These are phyloP conservation scores for Panaeolus cyanescens DNA, from an alignment of 768 basidiomycete genomes.

Conservation along the genomic window DNA sequence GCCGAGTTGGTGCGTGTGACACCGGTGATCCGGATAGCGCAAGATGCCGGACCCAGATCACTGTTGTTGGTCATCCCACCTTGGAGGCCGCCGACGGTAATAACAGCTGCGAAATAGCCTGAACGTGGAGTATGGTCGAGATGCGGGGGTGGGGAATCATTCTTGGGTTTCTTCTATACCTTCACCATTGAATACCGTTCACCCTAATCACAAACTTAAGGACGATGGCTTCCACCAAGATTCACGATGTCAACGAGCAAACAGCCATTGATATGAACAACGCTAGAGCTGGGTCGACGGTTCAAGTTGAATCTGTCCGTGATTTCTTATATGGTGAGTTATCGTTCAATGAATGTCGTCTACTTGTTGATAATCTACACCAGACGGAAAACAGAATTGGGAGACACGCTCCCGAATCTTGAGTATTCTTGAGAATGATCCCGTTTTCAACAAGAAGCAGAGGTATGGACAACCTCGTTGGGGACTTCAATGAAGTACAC, in stretches of 20 bases:
- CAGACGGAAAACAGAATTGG: slow-evolving; percentile 57
- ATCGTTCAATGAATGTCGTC: background rate
- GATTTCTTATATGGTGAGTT: slow-evolving; percentile 53
- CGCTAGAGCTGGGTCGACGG: slow-evolving; percentile 45
- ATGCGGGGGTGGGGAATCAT: background rate
- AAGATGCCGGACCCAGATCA: background rate
- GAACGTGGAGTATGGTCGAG: background rate
- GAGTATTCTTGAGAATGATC: slow-evolving; percentile 50
- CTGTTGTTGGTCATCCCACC: background rate
- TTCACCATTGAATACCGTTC: background rate
- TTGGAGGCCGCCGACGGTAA: background rate
- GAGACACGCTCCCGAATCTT: slow-evolving; percentile 46
- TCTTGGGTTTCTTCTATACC: background rate
- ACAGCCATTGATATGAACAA: slow-evolving; percentile 53
- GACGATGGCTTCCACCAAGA: background rate
- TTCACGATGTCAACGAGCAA: slow-evolving; percentile 43
- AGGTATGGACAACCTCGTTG: slow-evolving; percentile 36
- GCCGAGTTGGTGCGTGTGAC: background rate
- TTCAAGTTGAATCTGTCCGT: slow-evolving; percentile 44
- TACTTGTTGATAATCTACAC: background rate
- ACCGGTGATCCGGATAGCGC: background rate
- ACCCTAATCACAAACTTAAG: background rate
- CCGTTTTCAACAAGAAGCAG: slow-evolving; percentile 58
- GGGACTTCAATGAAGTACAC: background rate
- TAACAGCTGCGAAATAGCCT: background rate